A percentile compares a stretch with the other conserved stretches of the same genome.
These are phyloP conservation scores for Colletotrichum higginsianum DNA, from an alignment of 2,329 filamentous ascomycete genomes.

Conservation along the genomic window DNA sequence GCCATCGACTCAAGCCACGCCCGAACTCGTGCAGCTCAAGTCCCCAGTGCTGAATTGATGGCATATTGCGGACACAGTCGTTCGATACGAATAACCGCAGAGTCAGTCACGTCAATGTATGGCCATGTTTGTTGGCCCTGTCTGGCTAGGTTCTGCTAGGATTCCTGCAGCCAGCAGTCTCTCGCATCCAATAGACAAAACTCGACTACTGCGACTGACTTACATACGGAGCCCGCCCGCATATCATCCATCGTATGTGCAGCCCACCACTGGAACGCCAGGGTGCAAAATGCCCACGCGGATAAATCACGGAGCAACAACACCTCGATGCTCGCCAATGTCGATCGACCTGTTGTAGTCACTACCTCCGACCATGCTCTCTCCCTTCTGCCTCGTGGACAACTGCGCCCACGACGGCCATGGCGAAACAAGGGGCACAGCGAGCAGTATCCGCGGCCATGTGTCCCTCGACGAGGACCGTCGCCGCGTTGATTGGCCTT, in stretches of 20 bases:
- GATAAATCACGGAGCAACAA: conserved; percentile 21
- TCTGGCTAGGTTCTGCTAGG: conserved; percentile 25
- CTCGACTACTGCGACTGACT: conserved; percentile 37
- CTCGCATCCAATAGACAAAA: conserved; percentile 3
- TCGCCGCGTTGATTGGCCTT: conserved; percentile 10
- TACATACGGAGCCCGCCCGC: conserved; percentile 36
- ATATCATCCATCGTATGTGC: conserved; percentile 35
- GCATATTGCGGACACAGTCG: neutral
- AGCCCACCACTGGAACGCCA: conserved; percentile 25
- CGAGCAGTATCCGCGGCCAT: neutral
- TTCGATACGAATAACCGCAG: conserved; percentile 12
- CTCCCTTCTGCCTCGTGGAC: conserved; percentile 24
- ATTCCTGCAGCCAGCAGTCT: neutral
- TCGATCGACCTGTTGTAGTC: conserved; percentile 24
- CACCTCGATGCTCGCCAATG: conserved; percentile 7
- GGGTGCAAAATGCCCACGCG: conserved; percentile 25
- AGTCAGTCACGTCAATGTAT: conserved; percentile 16
- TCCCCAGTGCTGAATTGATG: neutral
- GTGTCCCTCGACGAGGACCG: conserved; percentile 6
- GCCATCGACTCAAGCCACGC: neutral
- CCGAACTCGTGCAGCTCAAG: neutral
- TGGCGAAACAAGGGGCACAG: conserved; percentile 15
- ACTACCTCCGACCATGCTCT: conserved; percentile 14
- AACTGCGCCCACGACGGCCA: conserved; percentile 23
- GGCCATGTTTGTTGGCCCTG: conserved; percentile 25